Evolutionary conservation across 768 basidiomycete genomes (phyloP).

Genomic region (Pisolithus orientalis): DNA sequence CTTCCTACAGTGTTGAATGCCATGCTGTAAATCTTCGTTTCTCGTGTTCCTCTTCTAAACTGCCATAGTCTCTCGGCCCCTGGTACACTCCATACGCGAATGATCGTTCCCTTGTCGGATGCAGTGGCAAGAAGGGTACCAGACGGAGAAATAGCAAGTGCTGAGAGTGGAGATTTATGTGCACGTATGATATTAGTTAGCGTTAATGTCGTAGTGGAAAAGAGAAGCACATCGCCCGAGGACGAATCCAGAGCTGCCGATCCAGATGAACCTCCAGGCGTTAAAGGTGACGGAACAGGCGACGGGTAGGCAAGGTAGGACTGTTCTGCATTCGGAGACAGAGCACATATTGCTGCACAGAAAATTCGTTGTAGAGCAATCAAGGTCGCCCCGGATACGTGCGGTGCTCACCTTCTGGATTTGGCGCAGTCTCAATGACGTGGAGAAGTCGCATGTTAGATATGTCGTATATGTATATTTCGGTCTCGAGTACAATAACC

Average conservation of each 20-base stretch:
- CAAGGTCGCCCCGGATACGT: neutral
- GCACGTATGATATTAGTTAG: slow-evolving; percentile 96
- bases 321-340: slow-evolving; percentile 89
- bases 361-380: neutral
- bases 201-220: slow-evolving; percentile 87
- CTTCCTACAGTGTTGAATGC: slow-evolving; percentile 80
- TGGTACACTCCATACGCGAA: slow-evolving; percentile 89
- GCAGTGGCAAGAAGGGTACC: slow-evolving; percentile 92
- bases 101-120: slow-evolving; percentile 93
- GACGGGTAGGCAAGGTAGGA: slow-evolving; percentile 97
- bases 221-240: slow-evolving; percentile 87
- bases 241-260: slow-evolving; percentile 33
- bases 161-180: slow-evolving; percentile 90
- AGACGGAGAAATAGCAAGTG: slow-evolving; percentile 75
- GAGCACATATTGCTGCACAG: slow-evolving; percentile 80
- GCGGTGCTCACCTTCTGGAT: slow-evolving; percentile 72
- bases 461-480: slow-evolving; percentile 99
- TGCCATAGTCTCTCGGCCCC: slow-evolving; percentile 92
- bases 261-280: slow-evolving; percentile 41
- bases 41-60: slow-evolving; percentile 86
- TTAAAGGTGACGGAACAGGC: slow-evolving; percentile 78
- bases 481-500: slow-evolving; percentile 92
- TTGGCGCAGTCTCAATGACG: slow-evolving; percentile 94
- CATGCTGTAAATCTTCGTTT: slow-evolving; percentile 78
- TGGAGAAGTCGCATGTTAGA: slow-evolving; percentile 96